Evolutionary conservation across 1,284 basidiomycete genomes (phyloP).

Genomic region (Chiua sp.): DNA sequence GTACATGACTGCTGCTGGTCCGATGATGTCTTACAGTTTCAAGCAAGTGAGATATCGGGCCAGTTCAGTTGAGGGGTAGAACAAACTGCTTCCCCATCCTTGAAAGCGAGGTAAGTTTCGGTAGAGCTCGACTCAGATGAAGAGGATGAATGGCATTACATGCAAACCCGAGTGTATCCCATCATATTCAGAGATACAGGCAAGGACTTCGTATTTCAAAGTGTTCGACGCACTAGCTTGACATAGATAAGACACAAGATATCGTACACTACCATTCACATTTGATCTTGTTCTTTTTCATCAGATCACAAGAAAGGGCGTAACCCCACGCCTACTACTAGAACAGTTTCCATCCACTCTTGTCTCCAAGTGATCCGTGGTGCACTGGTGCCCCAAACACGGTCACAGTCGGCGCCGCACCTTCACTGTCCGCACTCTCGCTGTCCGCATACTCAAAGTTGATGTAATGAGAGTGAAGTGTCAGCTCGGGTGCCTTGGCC

Average conservation of each 20-base stretch:
- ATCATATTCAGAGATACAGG: no score
- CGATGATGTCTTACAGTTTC: no score
- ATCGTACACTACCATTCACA: not conserved
- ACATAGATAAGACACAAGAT: not conserved
- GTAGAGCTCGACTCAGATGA: no score
- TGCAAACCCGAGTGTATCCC: no score
- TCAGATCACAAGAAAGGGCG: not conserved
- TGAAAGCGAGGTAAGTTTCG: no score
- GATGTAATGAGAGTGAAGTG: not conserved
- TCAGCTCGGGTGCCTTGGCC: not conserved
- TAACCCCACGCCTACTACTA: not conserved
- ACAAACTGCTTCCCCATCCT: no score
- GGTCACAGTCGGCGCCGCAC: not conserved
- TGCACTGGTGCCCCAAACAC: not conserved
- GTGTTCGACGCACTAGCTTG: no score
- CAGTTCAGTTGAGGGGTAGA: no score
- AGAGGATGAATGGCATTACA: no score
- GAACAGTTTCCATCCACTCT: not conserved
- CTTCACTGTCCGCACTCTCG: not conserved
- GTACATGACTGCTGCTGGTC: no score
- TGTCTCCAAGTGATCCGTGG: not conserved
- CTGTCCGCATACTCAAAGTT: not conserved
- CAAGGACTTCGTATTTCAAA: no score
- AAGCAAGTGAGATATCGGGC: no score
- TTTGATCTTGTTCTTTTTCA: not conserved